Evolutionary conservation across 257 asterid genomes (phyloP).

Genomic region (Solanum ossicruentum): DNA sequence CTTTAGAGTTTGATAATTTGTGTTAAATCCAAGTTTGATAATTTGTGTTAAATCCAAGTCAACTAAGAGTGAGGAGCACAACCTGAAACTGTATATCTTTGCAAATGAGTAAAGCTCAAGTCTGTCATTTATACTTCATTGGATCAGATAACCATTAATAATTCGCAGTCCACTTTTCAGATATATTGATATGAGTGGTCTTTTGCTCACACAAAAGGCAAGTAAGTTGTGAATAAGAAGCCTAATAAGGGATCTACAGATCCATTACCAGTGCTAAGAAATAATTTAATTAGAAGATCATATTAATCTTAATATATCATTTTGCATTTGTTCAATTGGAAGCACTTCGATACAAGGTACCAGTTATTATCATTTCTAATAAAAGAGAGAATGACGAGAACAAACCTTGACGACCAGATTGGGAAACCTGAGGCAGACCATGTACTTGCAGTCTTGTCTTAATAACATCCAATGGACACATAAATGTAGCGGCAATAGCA

Average conservation of each 20-base stretch:
- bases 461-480: constrained; percentile 92
- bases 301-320: not conserved
- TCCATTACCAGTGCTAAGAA: not conserved
- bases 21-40: not conserved
- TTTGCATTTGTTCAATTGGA: not conserved
- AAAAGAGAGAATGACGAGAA: not conserved
- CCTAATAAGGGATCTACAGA: not conserved
- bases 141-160: not conserved
- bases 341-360: not conserved
- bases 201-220: not conserved
- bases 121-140: not conserved
- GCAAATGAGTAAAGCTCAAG: not conserved
- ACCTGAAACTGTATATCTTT: not conserved
- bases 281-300: not conserved
- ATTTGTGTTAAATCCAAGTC: not conserved
- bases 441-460: constrained; percentile 85
- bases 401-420: constrained; percentile 58
- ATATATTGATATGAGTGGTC: not conserved
- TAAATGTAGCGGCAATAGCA: constrained; percentile 89
- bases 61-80: not conserved
- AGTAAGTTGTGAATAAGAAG: not conserved
- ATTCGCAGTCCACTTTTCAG: not conserved
- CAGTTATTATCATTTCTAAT: not conserved
- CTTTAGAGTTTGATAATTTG: not conserved
- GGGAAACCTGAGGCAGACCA: constrained; percentile 50